Evolutionary conservation across 768 basidiomycete genomes (phyloP), one percentile per base, ranked within the genome.

Genomic region (Leccinum pellstonianum): DNA sequence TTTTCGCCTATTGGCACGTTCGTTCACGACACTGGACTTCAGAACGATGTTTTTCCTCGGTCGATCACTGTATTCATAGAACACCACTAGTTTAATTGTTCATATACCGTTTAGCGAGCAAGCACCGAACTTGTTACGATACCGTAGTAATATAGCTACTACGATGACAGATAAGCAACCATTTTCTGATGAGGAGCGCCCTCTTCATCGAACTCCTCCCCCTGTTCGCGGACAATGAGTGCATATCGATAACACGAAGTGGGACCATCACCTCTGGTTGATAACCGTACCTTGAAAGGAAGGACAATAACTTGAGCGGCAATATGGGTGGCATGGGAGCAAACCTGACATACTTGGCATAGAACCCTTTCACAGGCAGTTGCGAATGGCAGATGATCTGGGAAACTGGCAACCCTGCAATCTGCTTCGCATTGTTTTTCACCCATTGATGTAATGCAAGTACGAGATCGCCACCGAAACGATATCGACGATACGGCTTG

Each of bases 171-270:
- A 62, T 75, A 78, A 65, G 81, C 74, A 61, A 86, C 80, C 91
- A 93, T 91, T 75, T 84, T 86, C 71, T 93, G 91, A 81, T 94
- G 91, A 59, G 89, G 91, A 68, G 83, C 91, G 33, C 91, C 91
- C 58, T 89, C 92, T 76, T 87, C 90, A 73, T 89, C 88, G 76
- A 90, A 91, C 71, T 84, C 82, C 25, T 81, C 80, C 62, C 87
- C 88, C 86, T 91, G 73, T 49, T 62, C 52, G 59, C 55, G 62
- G 61, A 66, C 52, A 62, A 56, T 70, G 69, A 68, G 62, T 54
- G 57, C 59, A 58, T 37, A 69, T 69, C 58, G 64, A 70, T 68
- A 60, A 61, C 62, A 57, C 11, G 61, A 56, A 58, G 52, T 52
- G 51, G 46, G 46, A 52, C 56, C 67, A 80, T 72, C 73, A 88